These are phyloP conservation scores for Daldinia bambusicola DNA, from an alignment of 495 filamentous ascomycete genomes.

Conservation along the genomic window DNA sequence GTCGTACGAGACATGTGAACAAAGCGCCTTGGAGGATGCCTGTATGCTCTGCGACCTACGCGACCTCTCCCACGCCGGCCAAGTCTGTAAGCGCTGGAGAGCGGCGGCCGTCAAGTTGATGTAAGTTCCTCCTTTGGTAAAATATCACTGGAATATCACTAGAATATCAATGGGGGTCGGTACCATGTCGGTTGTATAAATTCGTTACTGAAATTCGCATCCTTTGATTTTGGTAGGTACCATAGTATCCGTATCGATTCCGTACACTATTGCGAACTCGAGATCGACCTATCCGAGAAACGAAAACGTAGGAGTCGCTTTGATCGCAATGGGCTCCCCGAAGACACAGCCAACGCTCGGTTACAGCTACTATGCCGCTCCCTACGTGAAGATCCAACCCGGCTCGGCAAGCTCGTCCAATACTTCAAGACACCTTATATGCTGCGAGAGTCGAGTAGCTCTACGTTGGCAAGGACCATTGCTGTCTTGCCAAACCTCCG, in stretches of 20 bases:
- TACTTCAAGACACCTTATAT: slow-evolving; percentile 95
- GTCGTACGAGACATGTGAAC: slow-evolving; percentile 82
- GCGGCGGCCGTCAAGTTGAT: slow-evolving; percentile 63
- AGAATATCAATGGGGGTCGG: too few species aligned
- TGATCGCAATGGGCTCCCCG: slow-evolving; percentile 76
- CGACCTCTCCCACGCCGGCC: slow-evolving; percentile 82
- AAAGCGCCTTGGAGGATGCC: slow-evolving; percentile 80
- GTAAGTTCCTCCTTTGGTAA: slow-evolving; percentile 56
- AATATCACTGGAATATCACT: neutral
- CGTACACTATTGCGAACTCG: slow-evolving; percentile 93
- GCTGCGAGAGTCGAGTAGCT: slow-evolving; percentile 87
- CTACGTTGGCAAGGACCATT: slow-evolving; percentile 84
- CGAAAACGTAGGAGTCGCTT: slow-evolving; percentile 80
- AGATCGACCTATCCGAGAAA: slow-evolving; percentile 78
- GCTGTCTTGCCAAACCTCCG: slow-evolving; percentile 85
- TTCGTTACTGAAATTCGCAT: slow-evolving; percentile 26
- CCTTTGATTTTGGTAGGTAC: slow-evolving; percentile 66
- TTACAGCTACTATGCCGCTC: slow-evolving; percentile 82
- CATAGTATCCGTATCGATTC: slow-evolving; percentile 89
- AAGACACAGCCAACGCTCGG: slow-evolving; percentile 80
- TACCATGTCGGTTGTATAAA: neutral
- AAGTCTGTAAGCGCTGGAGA: slow-evolving; percentile 79
- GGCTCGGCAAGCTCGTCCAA: slow-evolving; percentile 71
- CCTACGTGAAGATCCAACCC: slow-evolving; percentile 74
- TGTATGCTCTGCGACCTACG: slow-evolving; percentile 97